phyloP scores from a whole-genome alignment of 2,329 filamentous ascomycete genomes.

The Atkinsonella hypoxylon region DNA sequence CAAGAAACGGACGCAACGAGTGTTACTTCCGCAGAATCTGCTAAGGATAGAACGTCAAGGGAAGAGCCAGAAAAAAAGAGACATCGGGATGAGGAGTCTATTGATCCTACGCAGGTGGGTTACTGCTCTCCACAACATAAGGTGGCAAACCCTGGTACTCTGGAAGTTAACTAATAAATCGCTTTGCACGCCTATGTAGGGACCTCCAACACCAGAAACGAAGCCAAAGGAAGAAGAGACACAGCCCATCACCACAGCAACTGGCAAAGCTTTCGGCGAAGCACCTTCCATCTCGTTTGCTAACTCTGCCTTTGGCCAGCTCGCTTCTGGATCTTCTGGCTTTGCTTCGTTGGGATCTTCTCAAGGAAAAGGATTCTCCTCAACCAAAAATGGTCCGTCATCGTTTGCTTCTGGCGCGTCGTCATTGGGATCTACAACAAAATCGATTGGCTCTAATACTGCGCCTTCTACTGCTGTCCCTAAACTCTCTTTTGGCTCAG shows the following conservation, averaged over 20 bases:
- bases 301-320: constrained; percentile 54
- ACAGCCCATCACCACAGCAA: not conserved
- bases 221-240: not conserved
- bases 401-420: constrained; percentile 19
- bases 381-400: constrained; percentile 23
- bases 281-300: constrained; percentile 54
- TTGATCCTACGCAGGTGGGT: constrained; percentile 23
- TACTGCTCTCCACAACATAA: not conserved
- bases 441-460: not conserved
- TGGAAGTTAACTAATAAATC: not conserved
- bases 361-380: constrained; percentile 38
- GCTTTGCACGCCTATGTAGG: not conserved
- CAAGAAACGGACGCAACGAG: constrained; percentile 32
- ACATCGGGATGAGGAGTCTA: constrained; percentile 38
- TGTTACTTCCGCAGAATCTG: constrained; percentile 29
- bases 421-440: not conserved
- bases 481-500: constrained; percentile 37
- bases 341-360: constrained; percentile 45
- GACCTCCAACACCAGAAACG: not conserved
- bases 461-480: constrained; percentile 22
- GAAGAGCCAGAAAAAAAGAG: constrained; percentile 54
- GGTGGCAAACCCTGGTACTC: not conserved
- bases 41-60: constrained; percentile 34
- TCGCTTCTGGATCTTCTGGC: constrained; percentile 51
- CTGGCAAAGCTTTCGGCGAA: constrained; percentile 10